These are phyloP conservation scores for Agrocybe pediades DNA, from an alignment of 768 basidiomycete species.

Conservation along the genomic window DNA sequence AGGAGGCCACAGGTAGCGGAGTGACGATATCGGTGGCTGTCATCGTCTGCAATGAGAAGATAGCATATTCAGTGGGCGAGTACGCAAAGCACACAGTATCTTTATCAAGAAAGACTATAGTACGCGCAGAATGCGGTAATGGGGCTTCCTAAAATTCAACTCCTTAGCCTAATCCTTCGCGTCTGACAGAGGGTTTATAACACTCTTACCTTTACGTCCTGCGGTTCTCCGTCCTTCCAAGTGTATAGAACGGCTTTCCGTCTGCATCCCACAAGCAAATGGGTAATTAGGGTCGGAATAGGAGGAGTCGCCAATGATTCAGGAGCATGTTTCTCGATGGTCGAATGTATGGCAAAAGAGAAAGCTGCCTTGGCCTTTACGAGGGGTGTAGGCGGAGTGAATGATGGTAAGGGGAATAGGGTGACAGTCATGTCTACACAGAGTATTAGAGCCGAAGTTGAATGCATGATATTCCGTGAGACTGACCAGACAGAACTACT, in stretches of 20 bases:
- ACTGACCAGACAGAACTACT: slow-evolving; percentile 79
- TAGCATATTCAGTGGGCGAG: slow-evolving; percentile 73
- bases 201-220: slow-evolving; percentile 59
- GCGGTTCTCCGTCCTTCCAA: slow-evolving; percentile 84
- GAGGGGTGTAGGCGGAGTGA: slow-evolving; percentile 72
- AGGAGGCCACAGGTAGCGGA: slow-evolving; percentile 45
- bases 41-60: slow-evolving; percentile 68
- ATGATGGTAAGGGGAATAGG: slow-evolving; percentile 73
- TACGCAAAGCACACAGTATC: slow-evolving; percentile 75
- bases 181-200: slow-evolving; percentile 4
- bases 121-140: slow-evolving; percentile 89
- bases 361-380: slow-evolving; percentile 79
- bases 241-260: slow-evolving; percentile 83
- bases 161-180: no score
- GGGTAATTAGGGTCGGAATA: slow-evolving; percentile 71
- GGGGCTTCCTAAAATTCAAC: slow-evolving; percentile 70
- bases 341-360: slow-evolving; percentile 76
- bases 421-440: slow-evolving; percentile 69
- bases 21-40: slow-evolving; percentile 56
- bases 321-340: slow-evolving; percentile 41
- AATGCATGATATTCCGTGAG: not conserved
- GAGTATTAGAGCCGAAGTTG: not conserved
- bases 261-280: slow-evolving; percentile 82
- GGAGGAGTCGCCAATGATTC: slow-evolving; percentile 38
- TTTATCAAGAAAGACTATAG: slow-evolving; percentile 70